Percentiles rank a stretch among this genome's conserved stretches.
phyloP scores from a whole-genome alignment of 306 rosid genomes.

The Oxytropis ochrocephala region DNA sequence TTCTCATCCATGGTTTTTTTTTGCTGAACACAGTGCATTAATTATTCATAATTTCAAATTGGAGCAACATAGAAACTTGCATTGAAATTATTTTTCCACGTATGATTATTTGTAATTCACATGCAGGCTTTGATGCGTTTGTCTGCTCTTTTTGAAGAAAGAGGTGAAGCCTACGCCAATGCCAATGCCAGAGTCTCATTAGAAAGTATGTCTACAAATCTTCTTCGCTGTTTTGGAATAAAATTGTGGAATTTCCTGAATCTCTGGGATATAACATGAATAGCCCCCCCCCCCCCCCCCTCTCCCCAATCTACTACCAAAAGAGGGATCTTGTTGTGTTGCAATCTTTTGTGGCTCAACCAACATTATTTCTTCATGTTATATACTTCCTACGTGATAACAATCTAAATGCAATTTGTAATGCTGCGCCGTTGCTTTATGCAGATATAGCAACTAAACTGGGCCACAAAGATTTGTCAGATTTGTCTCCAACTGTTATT shows the following conservation, averaged over 20 bases:
- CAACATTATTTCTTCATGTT: not conserved
- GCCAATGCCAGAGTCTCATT: conserved; percentile 78
- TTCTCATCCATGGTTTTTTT: conserved; percentile 14
- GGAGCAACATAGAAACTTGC: not conserved
- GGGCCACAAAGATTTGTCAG: conserved; percentile 50
- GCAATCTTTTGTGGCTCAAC: not conserved
- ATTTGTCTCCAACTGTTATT: conserved; percentile 68
- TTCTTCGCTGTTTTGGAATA: not conserved
- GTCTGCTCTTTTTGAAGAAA: conserved; percentile 67
- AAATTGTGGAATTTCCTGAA: not conserved
- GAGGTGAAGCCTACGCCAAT: conserved; percentile 71
- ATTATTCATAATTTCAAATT: not conserved
- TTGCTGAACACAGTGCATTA: not conserved
- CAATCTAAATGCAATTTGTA: not conserved
- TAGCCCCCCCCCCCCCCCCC: no score
- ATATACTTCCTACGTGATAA: conserved; percentile 6
- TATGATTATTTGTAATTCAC: conserved; percentile 21
- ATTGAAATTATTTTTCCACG: not conserved
- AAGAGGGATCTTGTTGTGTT: not conserved
- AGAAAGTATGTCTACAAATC: conserved; percentile 50
- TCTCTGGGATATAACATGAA: conserved; percentile 3
- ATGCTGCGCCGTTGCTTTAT: not conserved
- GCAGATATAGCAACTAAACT: conserved; percentile 74
- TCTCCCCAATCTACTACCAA: no score
- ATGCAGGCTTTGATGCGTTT: conserved; percentile 67